Base-by-base conservation (phyloP, 257 asterid genomes). In the Forsythia viridissima region DNA sequence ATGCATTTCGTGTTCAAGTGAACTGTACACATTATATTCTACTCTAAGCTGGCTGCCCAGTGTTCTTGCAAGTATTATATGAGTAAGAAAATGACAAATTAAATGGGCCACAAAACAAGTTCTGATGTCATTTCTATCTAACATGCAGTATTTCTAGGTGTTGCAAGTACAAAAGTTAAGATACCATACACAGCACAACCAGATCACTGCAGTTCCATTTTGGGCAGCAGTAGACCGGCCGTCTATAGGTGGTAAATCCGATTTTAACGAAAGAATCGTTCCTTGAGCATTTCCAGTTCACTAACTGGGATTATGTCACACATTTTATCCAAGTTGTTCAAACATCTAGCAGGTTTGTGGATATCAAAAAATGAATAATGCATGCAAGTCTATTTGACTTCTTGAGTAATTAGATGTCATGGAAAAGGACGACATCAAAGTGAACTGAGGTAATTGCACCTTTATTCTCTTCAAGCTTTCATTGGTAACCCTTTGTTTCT, bases 381-480 rank as follows among this genome's bases (percentile, higher is more conserved):
- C 12, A 59, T 6, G 67, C 37, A 20, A 59, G 37, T 8, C 12
- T 21, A 21, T 15, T 15, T 1, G 67, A 59, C 37, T 21, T 59
- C 67, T 20, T 48, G 4, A 15, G 15, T 13, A 13, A 48, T 48
- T n/a, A 48, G 59, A 48, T 48, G 8, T 13, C 13, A 43, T 21
- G 61, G 16, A 57, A n/a, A 57, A 18, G 15, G 10, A 57, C 21
- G 57, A 66, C 15, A 38, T 48, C 61, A 21, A 34, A 48, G 40
- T 4, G 34, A 36, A n/a, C 38, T 7, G 20, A 57, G 74, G 34
- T 20, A 79, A 69, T 66, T 63, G 76, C 76, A 94, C 98, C 97
- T 92, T 92, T 75, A 82, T 85, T 81, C 85, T 89, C 88, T 92
- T 92, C 80, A 90, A 86, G 43, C 85, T 87, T 52, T 77, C 88